Conservation (phyloP, 2,329 filamentous ascomycete species). For the Exophiala viscosa region DNA sequence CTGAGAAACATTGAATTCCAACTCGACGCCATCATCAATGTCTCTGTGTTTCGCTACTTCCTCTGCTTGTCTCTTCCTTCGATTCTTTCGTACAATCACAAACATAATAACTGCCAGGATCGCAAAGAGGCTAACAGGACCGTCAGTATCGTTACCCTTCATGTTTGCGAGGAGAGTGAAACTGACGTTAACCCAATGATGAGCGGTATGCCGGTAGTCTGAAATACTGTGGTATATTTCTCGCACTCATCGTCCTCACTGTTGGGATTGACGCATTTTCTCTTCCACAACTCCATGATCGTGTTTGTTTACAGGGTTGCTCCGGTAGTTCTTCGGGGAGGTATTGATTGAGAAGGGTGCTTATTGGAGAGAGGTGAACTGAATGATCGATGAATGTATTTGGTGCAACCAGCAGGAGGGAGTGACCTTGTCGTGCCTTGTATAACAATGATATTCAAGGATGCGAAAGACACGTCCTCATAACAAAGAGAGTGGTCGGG, state of each 20-base stretch:
- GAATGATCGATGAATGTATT: not conserved
- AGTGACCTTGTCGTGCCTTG: no score
- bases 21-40: conserved; percentile 18
- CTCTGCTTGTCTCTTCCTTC: conserved; percentile 6
- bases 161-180: not conserved
- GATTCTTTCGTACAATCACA: conserved; percentile 11
- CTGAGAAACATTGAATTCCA: conserved; percentile 3
- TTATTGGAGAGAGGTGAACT: not conserved
- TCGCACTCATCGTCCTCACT: conserved; percentile 11
- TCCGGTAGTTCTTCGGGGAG: not conserved
- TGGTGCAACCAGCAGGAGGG: no score
- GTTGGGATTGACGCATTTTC: conserved; percentile 15
- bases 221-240: conserved; percentile 6
- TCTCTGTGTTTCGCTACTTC: conserved; percentile 13
- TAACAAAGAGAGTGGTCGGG: no score
- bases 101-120: conserved; percentile 7
- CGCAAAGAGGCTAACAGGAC: conserved; percentile 6
- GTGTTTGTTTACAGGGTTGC: conserved; percentile 1
- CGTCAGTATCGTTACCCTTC: not conserved
- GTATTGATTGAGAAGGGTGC: not conserved
- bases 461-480: no score
- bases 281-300: conserved; percentile 6
- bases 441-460: no score
- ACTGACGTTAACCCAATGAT: conserved; percentile 16
- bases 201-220: conserved; percentile 17